phyloP scores from a whole-genome alignment of 148 eudicot species.

The Rhododendron ovatum region DNA sequence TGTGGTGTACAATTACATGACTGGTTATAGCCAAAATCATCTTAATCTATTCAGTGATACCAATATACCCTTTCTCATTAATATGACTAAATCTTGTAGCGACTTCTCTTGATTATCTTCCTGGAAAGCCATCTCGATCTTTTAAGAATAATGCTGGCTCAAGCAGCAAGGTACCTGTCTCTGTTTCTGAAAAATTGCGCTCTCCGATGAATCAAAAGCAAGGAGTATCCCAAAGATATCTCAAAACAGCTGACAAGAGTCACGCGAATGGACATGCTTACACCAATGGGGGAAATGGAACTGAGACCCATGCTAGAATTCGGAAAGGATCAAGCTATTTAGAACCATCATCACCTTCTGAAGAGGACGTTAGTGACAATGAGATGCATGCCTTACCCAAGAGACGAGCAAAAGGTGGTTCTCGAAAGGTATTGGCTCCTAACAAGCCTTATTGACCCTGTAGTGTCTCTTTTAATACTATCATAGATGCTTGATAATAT shows the following conservation, averaged over 20 bases:
- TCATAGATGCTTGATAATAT: neutral
- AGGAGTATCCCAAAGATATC: slow-evolving; percentile 20
- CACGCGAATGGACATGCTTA: slow-evolving; percentile 24
- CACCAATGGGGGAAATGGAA: slow-evolving; percentile 17
- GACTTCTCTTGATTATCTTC: slow-evolving; percentile 40
- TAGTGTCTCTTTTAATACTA: neutral
- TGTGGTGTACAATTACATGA: neutral
- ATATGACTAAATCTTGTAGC: slow-evolving; percentile 30
- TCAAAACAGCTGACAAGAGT: slow-evolving; percentile 25
- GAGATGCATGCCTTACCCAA: slow-evolving; percentile 18
- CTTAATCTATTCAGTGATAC: neutral
- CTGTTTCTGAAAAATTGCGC: slow-evolving; percentile 23
- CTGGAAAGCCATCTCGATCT: slow-evolving; percentile 26
- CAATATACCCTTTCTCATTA: neutral
- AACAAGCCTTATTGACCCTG: neutral
- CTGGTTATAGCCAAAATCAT: neutral
- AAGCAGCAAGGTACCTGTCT: slow-evolving; percentile 9
- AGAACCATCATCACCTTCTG: slow-evolving; percentile 51
- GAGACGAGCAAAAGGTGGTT: slow-evolving; percentile 24
- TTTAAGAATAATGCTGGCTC: slow-evolving; percentile 27
- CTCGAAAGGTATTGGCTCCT: slow-evolving; percentile 13
- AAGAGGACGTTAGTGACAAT: slow-evolving; percentile 38
- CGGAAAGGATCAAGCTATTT: slow-evolving; percentile 28
- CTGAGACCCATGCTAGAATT: slow-evolving; percentile 13
- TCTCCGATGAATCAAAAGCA: slow-evolving; percentile 15